phyloP scores from a whole-genome alignment of 2,329 filamentous ascomycete genomes.

The Trichophyton equinum region DNA sequence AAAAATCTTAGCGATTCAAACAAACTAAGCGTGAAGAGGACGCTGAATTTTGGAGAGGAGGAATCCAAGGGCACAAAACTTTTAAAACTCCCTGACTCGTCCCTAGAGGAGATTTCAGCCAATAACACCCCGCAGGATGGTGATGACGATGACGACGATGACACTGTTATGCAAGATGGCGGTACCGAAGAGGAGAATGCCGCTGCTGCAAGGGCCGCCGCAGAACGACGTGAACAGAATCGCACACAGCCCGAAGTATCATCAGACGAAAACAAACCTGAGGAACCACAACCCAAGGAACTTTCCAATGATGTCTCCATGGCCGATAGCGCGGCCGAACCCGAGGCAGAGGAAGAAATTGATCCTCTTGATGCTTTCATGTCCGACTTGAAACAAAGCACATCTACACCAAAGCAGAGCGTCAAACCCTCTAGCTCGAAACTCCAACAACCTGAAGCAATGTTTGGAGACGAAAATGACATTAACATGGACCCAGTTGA shows the following conservation, averaged over 20 bases:
- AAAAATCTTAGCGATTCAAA: slow-evolving; percentile 54
- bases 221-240: slow-evolving; percentile 63
- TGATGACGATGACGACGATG: slow-evolving; percentile 53
- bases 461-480: slow-evolving; percentile 79
- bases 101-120: slow-evolving; percentile 48
- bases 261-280: slow-evolving; percentile 24
- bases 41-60: slow-evolving; percentile 77
- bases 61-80: slow-evolving; percentile 77
- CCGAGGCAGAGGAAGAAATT: slow-evolving; percentile 44
- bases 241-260: slow-evolving; percentile 38
- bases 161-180: slow-evolving; percentile 62
- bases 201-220: slow-evolving; percentile 70
- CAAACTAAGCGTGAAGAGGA: slow-evolving; percentile 57
- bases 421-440: slow-evolving; percentile 30
- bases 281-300: background rate
- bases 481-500: slow-evolving; percentile 49
- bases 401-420: slow-evolving; percentile 27
- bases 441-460: slow-evolving; percentile 61
- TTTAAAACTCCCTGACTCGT: slow-evolving; percentile 71
- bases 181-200: slow-evolving; percentile 79
- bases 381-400: slow-evolving; percentile 51
- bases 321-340: slow-evolving; percentile 20
- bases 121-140: slow-evolving; percentile 39
- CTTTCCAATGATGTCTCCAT: background rate
- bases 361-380: slow-evolving; percentile 98